Percentiles rank a stretch among this genome's conserved stretches.
Conservation (phyloP, 2,329 filamentous ascomycete species). For the Aspergillus texensis region DNA sequence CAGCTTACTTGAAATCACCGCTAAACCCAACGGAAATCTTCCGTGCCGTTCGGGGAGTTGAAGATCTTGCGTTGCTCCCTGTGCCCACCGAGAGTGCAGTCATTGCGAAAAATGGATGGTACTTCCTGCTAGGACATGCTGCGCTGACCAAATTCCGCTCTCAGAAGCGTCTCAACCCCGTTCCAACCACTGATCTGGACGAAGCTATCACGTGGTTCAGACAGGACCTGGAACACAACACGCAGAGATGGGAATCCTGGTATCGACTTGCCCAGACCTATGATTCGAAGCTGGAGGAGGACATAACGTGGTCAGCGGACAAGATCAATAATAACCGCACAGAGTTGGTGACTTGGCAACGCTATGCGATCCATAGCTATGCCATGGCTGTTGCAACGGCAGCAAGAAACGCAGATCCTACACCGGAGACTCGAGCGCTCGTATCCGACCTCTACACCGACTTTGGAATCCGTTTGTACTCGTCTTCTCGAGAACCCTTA, state of each 20-base stretch:
- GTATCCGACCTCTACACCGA: constrained; percentile 69
- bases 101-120: constrained; percentile 84
- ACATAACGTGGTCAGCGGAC: constrained; percentile 84
- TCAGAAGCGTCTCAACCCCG: constrained; percentile 75
- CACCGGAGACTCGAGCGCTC: constrained; percentile 56
- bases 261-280: constrained; percentile 84
- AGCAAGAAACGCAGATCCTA: constrained; percentile 58
- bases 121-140: constrained; percentile 86
- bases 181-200: constrained; percentile 80
- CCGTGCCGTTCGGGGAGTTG: constrained; percentile 75
- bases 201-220: constrained; percentile 78
- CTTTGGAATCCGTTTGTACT: constrained; percentile 69
- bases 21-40: constrained; percentile 82
- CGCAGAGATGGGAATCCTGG: constrained; percentile 87
- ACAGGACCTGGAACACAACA: constrained; percentile 79
- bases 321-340: constrained; percentile 83
- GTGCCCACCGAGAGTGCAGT: constrained; percentile 69
- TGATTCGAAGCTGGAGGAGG: constrained; percentile 84
- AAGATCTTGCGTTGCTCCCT: constrained; percentile 71
- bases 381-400: constrained; percentile 68
- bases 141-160: constrained; percentile 82
- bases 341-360: constrained; percentile 75
- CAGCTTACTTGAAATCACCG: constrained; percentile 77
- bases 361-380: constrained; percentile 81
- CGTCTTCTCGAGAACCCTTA: constrained; percentile 69